Base-by-base conservation (phyloP, 148 eudicot species). In the Euryodendron excelsum region DNA sequence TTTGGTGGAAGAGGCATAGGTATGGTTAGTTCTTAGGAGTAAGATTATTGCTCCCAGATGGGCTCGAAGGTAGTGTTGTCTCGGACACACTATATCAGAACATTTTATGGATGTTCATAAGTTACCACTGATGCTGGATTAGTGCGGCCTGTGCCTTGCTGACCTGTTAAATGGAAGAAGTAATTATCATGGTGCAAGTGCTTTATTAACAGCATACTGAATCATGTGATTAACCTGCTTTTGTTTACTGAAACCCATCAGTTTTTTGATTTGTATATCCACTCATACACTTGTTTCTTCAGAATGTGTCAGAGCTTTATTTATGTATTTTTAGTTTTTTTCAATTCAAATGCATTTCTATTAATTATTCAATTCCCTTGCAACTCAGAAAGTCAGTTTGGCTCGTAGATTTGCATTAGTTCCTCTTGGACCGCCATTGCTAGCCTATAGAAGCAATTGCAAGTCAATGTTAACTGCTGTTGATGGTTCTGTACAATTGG, bases 331-430 rank as follows among this genome's bases (percentile, higher is more conserved):
- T 66, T 30, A 52, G 3, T 59, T 48, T 28, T 53, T 11, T 44
- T n/a, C 67, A 1, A 18, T 45, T 52, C 23, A 33, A 53, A 18
- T 48, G 44, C 11, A 59, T 77, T 55, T 27, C 39, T 66, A 41
- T 83, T 61, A 72, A 63, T 12, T 62, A 60, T 77, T 34, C 50
- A 65, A 68, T 52, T 15, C 33, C 13, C 75, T 50, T 71, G 36
- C 59, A 73, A 62, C 72, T 45, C 89, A 96, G 99, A 94, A 92
- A 82, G 99, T 96, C 77, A 96, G 97, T 89, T 87, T 96, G 84
- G 98, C 99, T 18, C 93, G 99, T 83, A 93, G 99, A 84, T 96
- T 96, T 93, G 97, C 99, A 58, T 82, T 96, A 88, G 97, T 96
- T 73, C 99, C 99, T 28, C 89, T 96, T 80, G 99, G 99, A 55